Conservation (phyloP, 495 filamentous ascomycete genomes). For the Penicillium atrosanguineum region DNA sequence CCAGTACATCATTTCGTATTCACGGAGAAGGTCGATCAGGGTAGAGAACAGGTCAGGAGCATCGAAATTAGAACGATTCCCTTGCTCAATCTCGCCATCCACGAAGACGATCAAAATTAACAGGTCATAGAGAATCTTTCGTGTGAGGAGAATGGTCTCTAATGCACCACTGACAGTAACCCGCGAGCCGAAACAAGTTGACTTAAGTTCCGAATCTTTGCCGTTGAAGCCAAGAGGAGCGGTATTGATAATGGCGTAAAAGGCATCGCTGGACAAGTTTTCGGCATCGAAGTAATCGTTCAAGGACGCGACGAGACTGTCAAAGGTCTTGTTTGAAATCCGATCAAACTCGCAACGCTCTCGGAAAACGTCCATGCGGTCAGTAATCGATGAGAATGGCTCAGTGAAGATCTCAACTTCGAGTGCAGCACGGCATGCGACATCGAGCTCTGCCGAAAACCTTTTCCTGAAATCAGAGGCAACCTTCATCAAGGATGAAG, state of each 20-base stretch:
- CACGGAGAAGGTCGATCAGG: slow-evolving; percentile 63
- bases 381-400: slow-evolving; percentile 59
- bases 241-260: slow-evolving; percentile 47
- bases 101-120: slow-evolving; percentile 80
- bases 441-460: slow-evolving; percentile 61
- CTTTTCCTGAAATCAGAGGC: slow-evolving; percentile 54
- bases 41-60: slow-evolving; percentile 64
- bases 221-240: slow-evolving; percentile 37
- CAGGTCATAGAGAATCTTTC: slow-evolving; percentile 70
- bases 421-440: slow-evolving; percentile 57
- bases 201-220: slow-evolving; percentile 46
- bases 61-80: slow-evolving; percentile 64
- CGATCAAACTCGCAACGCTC: slow-evolving; percentile 71
- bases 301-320: slow-evolving; percentile 37
- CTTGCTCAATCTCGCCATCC: slow-evolving; percentile 69
- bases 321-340: slow-evolving; percentile 68
- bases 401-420: slow-evolving; percentile 69
- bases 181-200: slow-evolving; percentile 69
- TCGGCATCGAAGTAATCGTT: slow-evolving; percentile 40
- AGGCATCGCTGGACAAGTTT: slow-evolving; percentile 49
- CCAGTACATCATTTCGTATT: slow-evolving; percentile 80
- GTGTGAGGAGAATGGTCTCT: slow-evolving; percentile 69
- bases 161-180: slow-evolving; percentile 71
- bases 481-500: slow-evolving; percentile 54
- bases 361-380: slow-evolving; percentile 68